phyloP scores from a whole-genome alignment of 306 rosid species.

The Pyrus communis region DNA sequence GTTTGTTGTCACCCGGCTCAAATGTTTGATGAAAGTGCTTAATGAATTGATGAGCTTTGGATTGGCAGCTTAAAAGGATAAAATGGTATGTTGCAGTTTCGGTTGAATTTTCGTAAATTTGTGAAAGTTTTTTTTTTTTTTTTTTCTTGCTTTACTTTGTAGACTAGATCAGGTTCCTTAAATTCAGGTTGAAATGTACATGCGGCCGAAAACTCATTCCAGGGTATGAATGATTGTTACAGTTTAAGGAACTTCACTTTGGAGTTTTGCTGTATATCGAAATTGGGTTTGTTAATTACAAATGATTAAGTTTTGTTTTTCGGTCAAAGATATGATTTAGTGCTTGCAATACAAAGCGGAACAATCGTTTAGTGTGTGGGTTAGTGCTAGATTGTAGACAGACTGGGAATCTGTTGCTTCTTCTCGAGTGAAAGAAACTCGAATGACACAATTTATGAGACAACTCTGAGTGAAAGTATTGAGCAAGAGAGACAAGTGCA shows the following conservation, averaged over 20 bases:
- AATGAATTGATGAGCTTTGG: slow-evolving; percentile 6
- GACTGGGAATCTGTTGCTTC: not conserved
- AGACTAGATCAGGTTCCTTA: not conserved
- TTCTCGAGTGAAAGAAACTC: not conserved
- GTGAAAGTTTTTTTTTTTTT: not conserved
- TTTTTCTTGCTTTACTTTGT: not conserved
- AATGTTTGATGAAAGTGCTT: slow-evolving; percentile 27
- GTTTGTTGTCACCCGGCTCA: slow-evolving; percentile 16
- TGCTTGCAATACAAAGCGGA: not conserved
- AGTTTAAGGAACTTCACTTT: not conserved
- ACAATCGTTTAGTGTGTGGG: not conserved
- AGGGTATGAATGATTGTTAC: not conserved
- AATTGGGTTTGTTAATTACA: not conserved
- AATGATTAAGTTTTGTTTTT: not conserved
- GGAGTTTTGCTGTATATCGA: not conserved
- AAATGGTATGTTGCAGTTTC: slow-evolving; percentile 43
- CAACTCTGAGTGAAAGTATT: not conserved
- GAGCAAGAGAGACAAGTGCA: not conserved
- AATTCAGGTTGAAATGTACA: not conserved
- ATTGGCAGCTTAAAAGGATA: slow-evolving; percentile 13
- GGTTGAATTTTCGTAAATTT: not conserved
- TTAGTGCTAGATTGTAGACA: not conserved
- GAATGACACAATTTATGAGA: not conserved
- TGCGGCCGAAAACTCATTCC: not conserved
- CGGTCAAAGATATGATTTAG: not conserved